Conservation (phyloP, 345 rosid species). For the Bruguiera sexangula region DNA sequence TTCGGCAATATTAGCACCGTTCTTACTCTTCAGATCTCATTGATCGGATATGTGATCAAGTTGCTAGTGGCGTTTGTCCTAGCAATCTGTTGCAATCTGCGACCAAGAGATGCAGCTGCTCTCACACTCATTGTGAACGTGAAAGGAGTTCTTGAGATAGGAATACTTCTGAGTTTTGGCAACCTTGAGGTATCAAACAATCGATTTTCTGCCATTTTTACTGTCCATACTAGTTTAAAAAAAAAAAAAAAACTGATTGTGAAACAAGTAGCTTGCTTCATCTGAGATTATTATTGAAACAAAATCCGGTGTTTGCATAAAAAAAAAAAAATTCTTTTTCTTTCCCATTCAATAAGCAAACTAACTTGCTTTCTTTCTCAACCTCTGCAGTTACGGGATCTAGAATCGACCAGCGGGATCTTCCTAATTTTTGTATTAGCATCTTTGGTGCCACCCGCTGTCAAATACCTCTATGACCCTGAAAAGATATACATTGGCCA, state of each 20-base stretch:
- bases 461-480: conserved; percentile 25
- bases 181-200: conserved; percentile 10
- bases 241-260: background rate
- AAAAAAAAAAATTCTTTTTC: background rate
- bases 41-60: conserved; percentile 13
- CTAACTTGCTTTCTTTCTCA: background rate
- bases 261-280: background rate
- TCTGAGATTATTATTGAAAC: background rate
- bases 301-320: background rate
- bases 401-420: conserved; percentile 7
- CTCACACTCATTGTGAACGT: conserved; percentile 21
- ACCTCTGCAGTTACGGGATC: background rate
- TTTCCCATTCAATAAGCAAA: background rate
- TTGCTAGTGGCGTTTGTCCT: background rate
- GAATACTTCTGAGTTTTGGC: conserved; percentile 14
- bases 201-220: background rate
- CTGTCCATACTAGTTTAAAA: background rate
- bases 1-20: background rate
- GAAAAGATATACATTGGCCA: conserved; percentile 22
- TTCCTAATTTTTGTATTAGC: conserved; percentile 11
- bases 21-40: background rate
- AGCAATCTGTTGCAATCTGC: conserved; percentile 11
- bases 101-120: conserved; percentile 14
- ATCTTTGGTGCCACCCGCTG: conserved; percentile 13
- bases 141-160: conserved; percentile 29